Evolutionary conservation across 305 asterid genomes (phyloP).

Genomic region (Solanum hybrid): DNA sequence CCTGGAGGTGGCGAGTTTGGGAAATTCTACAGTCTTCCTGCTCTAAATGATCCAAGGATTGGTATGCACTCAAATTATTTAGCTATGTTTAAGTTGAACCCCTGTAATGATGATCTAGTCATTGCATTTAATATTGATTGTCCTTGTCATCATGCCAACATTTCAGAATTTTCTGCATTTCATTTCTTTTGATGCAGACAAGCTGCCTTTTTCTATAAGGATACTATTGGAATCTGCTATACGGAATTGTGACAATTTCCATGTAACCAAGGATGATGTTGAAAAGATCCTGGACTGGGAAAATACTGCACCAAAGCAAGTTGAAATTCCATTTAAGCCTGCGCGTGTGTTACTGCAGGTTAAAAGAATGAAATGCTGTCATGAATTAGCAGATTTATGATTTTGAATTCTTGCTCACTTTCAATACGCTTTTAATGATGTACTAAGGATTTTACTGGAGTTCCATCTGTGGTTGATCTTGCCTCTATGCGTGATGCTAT

Average conservation of each 20-base stretch:
- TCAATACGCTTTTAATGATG: background rate
- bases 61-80: slow-evolving; percentile 29
- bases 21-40: slow-evolving; percentile 75
- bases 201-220: slow-evolving; percentile 64
- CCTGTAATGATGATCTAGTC: background rate
- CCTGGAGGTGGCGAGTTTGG: slow-evolving; percentile 89
- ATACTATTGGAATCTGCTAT: slow-evolving; percentile 78
- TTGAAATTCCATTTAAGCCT: slow-evolving; percentile 83
- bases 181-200: slow-evolving; percentile 34
- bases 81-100: background rate
- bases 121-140: background rate
- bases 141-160: background rate
- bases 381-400: background rate
- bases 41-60: slow-evolving; percentile 70
- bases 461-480: slow-evolving; percentile 87
- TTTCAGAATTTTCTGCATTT: background rate
- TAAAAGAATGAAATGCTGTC: background rate
- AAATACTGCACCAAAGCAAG: slow-evolving; percentile 77
- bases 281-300: slow-evolving; percentile 79
- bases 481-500: slow-evolving; percentile 91
- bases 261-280: slow-evolving; percentile 68
- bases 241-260: slow-evolving; percentile 77
- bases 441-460: slow-evolving; percentile 83
- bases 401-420: background rate
- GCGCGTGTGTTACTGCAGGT: slow-evolving; percentile 87